These are phyloP conservation scores for Protomyces gravidus DNA, from an alignment of 1,139 yeast species.

Conservation along the genomic window DNA sequence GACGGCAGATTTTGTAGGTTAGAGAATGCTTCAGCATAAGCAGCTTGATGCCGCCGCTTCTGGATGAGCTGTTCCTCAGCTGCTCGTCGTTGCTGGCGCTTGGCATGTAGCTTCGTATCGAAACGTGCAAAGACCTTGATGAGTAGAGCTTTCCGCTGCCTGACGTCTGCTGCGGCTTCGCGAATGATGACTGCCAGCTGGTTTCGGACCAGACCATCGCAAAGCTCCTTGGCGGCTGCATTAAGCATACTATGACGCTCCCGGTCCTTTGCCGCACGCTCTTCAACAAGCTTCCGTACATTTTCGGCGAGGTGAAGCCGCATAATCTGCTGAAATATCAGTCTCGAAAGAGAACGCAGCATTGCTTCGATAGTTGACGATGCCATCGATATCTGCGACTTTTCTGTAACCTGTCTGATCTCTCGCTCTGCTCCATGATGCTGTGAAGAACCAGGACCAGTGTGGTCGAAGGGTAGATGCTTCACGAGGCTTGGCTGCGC, in stretches of 20 bases:
- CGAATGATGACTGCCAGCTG: neutral
- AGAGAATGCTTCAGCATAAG: neutral
- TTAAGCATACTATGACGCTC: neutral
- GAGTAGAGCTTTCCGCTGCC: neutral
- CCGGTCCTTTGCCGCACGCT: neutral
- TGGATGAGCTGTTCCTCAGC: neutral
- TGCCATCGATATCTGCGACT: neutral
- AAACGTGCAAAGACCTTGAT: neutral
- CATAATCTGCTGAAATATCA: neutral
- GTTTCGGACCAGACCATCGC: slow-evolving; percentile 4
- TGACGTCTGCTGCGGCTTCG: neutral
- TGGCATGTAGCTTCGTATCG: neutral
- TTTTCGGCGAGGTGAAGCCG: neutral
- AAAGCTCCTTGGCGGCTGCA: slow-evolving; percentile 3
- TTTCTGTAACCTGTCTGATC: too few relatives aligned
- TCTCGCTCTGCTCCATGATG: too few relatives aligned
- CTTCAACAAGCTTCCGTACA: neutral
- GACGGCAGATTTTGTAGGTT: neutral
- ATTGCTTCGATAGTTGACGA: neutral
- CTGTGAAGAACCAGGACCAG: too few relatives aligned
- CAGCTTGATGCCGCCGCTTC: slow-evolving; percentile 2
- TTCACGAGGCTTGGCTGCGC: neutral
- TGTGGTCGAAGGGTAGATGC: too few relatives aligned
- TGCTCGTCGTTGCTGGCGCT: neutral
- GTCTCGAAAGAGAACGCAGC: neutral